phyloP scores from a whole-genome alignment of 2,329 filamentous ascomycete genomes.

The Pseudogymnoascus sp. region DNA sequence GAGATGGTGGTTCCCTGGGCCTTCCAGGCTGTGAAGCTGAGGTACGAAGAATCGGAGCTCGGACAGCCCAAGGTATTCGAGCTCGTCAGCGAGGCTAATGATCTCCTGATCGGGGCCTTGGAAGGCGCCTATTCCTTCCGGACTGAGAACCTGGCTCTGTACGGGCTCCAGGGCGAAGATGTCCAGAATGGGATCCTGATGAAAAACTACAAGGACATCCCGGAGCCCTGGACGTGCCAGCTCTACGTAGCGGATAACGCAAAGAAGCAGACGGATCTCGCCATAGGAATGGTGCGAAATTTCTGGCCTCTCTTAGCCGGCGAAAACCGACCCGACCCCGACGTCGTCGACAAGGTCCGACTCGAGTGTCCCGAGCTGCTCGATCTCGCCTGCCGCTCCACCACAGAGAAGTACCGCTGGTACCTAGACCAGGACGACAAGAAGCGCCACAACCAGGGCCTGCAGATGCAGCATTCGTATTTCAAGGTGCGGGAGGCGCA shows the following conservation, averaged over 20 bases:
- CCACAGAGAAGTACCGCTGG: slow-evolving; percentile 53
- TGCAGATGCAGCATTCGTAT: slow-evolving; percentile 36
- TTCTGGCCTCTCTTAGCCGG: slow-evolving; percentile 26
- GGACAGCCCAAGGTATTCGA: slow-evolving; percentile 38
- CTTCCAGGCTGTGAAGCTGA: slow-evolving; percentile 64
- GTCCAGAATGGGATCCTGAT: slow-evolving; percentile 58
- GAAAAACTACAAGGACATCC: slow-evolving; percentile 58
- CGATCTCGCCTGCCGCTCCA: slow-evolving; percentile 47
- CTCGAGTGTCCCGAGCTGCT: slow-evolving; percentile 45
- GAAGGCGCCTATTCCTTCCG: slow-evolving; percentile 63
- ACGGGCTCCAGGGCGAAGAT: slow-evolving; percentile 54
- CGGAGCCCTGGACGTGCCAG: slow-evolving; percentile 80
- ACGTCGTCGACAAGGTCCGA: slow-evolving; percentile 38
- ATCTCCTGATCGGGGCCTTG: slow-evolving; percentile 59
- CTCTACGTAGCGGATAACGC: slow-evolving; percentile 52
- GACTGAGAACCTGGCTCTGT: slow-evolving; percentile 56
- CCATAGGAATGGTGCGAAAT: slow-evolving; percentile 25
- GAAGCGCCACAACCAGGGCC: slow-evolving; percentile 39
- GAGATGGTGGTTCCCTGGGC: slow-evolving; percentile 73
- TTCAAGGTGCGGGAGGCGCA: slow-evolving; percentile 35
- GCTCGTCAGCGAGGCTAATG: slow-evolving; percentile 55
- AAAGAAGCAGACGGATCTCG: slow-evolving; percentile 51
- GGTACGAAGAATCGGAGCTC: slow-evolving; percentile 53
- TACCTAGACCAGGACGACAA: slow-evolving; percentile 40
- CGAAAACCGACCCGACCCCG: slow-evolving; percentile 20